Evolutionary conservation across 1,284 basidiomycete genomes (phyloP), one percentile per base, ranked within the genome.

Genomic region (Sporisorium iseilematis-ciliati): DNA sequence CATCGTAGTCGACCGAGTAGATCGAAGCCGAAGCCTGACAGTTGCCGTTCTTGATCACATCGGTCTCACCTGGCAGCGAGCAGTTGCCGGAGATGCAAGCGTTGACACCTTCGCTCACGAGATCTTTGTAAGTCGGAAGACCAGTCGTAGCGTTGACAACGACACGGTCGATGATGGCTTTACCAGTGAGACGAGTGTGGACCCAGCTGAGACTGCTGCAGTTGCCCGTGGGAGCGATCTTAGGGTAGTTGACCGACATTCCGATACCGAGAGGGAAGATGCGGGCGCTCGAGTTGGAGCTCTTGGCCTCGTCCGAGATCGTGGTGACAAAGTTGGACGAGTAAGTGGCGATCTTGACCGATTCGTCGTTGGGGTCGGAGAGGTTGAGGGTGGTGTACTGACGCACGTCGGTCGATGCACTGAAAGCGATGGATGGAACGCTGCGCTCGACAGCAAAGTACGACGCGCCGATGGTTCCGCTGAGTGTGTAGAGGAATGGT

Each of bases 1-100:
- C 81, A 58, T 82, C 79, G 52, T 82, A 83, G 56, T 82, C 81
- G 41, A 76, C 72, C 50, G 62, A 61, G 49, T 74, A 82, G 46
- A 82, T 63, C 42, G 64, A 69, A 25, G 78, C 69, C 12, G 78
- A 67, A 16, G 70, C 75, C 38, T 76, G 58, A 65, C 81, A 82
- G 14, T 63, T 49, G 31, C 61, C 72, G 29, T 66, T 58, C 14
- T 48, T 41, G 21, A 82, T 68, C 12, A 75, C 55, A 25, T 75
- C 67, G 21, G 79, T 80, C 66, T 83, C 82, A 12, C 82, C 82
- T 21, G 75, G 75, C 12, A 82, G 69, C 11, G 52, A 57, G 75
- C 81, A 82, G 41, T 83, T 67, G 16, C 78, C 79, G 12, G 60
- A 55, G 23, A 40, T 45, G 67, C 81, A 82, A 12, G 54, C 49